Evolutionary conservation across 345 rosid genomes (phyloP), one percentile per base, ranked within the genome.

Genomic region (Pugionium cornutum): DNA sequence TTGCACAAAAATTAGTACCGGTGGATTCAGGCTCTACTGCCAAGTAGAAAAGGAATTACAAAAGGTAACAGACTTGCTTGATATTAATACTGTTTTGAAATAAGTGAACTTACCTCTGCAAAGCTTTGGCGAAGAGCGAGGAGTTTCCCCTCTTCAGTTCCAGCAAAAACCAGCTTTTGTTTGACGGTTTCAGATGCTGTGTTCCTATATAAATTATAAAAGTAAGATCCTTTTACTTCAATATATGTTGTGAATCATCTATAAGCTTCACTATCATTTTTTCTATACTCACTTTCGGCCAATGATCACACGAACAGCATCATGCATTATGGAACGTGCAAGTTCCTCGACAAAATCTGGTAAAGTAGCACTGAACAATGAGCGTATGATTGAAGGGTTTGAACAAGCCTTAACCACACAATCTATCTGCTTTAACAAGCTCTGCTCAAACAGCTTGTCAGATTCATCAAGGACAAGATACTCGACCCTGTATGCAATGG

Each of bases 381-480:
- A 83, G 9, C 95, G 90, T 74, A 81, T 45, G 69, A 94, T 81
- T 49, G 90, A 83, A 66, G 97, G 97, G 64, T 94, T 90, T 10
- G 97, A 83, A 68, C 99, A 90, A 44, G 95, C 92, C 80, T 90
- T 86, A 7, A 90, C 95, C 71, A 94, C 94, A 64, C 74, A 77
- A 78, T 94, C 99, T 7, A 88, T 90, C 82, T 94, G 92, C 83
- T 86, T 84, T 51, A 94, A 62, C 71, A 94, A 73, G 78, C 92
- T 87, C 58, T 79, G 86, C 80, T 94, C 97, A 69, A 94, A 94
- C n/a, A 94, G 82, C 80, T 94, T 94, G 79, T 90, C 99, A 30
- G 97, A 87, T 81, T 94, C 99, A 80, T 94, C 99, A 53, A 94
- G 83, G 76, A 94, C 95, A 56, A 94, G 96, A 76, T 79, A 88